Conservation (phyloP, 2,329 filamentous ascomycete genomes). For the Aspergillus sp. region DNA sequence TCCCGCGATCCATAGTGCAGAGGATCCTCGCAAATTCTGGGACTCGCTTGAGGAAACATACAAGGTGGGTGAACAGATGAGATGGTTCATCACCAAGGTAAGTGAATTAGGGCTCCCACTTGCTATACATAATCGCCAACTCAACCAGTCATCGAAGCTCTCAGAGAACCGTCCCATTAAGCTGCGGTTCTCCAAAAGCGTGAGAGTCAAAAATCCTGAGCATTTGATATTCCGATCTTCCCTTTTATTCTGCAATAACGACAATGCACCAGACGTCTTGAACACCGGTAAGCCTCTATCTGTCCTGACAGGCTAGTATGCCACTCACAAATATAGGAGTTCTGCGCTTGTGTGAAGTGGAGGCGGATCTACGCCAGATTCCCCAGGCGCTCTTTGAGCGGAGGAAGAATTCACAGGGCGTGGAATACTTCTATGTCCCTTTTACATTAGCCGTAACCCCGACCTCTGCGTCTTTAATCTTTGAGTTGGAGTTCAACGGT, state of each 20-base stretch:
- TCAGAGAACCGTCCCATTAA: constrained; percentile 19
- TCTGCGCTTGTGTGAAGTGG: constrained; percentile 14
- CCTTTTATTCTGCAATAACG: constrained; percentile 11
- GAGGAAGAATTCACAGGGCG: constrained; percentile 16
- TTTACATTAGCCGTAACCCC: constrained; percentile 20
- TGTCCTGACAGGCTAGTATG: background rate
- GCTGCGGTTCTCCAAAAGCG: background rate
- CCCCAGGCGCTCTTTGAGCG: constrained; percentile 19
- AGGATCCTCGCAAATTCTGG: constrained; percentile 7
- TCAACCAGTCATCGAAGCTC: constrained; percentile 2
- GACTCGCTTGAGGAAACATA: constrained; percentile 11
- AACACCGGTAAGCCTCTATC: background rate
- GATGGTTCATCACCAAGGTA: constrained; percentile 27
- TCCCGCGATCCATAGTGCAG: background rate
- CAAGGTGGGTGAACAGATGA: background rate
- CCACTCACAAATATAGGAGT: constrained; percentile 11
- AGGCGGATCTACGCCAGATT: constrained; percentile 21
- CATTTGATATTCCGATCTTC: background rate
- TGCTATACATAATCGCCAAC: background rate
- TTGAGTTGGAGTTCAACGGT: constrained; percentile 26
- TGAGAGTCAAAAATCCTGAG: background rate
- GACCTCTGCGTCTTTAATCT: constrained; percentile 22
- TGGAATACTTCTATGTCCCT: constrained; percentile 12
- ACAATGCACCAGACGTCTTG: constrained; percentile 1
- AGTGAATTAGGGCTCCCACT: background rate